phyloP scores from a whole-genome alignment of 495 filamentous ascomycete species.

The Coniosporium apollinis region DNA sequence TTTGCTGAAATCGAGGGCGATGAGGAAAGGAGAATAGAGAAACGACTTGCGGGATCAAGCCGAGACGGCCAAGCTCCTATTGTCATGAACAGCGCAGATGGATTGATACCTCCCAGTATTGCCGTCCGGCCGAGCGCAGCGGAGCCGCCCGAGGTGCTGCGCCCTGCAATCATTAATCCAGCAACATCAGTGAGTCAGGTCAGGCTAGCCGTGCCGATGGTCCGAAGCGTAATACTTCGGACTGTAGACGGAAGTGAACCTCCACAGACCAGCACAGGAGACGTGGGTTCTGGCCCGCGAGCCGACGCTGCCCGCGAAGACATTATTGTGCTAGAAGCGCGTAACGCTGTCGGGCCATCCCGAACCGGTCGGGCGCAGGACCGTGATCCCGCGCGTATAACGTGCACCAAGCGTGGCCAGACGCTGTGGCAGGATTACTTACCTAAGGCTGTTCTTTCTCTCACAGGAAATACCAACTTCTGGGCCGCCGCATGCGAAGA shows the following conservation, averaged over 20 bases:
- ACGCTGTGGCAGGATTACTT: conserved; percentile 87
- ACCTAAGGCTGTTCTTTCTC: conserved; percentile 62
- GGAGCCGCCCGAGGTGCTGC: conserved; percentile 59
- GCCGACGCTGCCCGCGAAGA: conserved; percentile 43
- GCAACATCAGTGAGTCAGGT: conserved; percentile 65
- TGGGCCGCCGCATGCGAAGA: conserved; percentile 92
- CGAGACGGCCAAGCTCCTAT: conserved; percentile 55
- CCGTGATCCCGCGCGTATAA: conserved; percentile 68
- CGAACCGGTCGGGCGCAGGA: conserved; percentile 39
- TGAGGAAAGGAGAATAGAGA: conserved; percentile 49
- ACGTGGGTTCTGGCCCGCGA: conserved; percentile 4
- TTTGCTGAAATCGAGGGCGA: conserved; percentile 46
- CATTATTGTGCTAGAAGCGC: conserved; percentile 53
- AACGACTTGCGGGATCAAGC: conserved; percentile 37
- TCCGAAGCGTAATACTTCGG: conserved; percentile 62
- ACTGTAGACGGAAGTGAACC: conserved; percentile 35
- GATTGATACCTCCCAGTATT: conserved; percentile 35
- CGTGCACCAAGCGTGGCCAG: conserved; percentile 65
- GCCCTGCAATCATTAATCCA: conserved; percentile 74
- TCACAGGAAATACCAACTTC: conserved; percentile 76
- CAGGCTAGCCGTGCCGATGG: conserved; percentile 76
- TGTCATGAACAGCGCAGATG: conserved; percentile 57
- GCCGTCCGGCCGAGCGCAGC: conserved; percentile 3
- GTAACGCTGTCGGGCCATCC: conserved; percentile 45
- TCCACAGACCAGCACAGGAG: conserved; percentile 9